A percentile compares a stretch with the other conserved stretches of the same genome.
Conservation (phyloP, 148 eudicot species). For the Fagopyrum homotropicum region DNA sequence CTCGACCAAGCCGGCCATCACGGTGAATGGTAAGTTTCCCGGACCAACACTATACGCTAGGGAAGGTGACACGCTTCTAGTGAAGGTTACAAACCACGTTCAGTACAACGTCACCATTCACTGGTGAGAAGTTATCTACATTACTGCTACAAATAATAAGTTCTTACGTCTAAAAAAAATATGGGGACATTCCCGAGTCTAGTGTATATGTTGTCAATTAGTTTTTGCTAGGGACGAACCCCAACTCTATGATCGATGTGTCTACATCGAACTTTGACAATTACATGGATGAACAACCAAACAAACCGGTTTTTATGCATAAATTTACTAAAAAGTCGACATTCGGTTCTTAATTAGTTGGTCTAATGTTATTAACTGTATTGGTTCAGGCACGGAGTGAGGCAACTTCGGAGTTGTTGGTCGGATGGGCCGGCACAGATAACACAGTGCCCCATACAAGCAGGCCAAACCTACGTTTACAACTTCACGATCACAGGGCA, state of each 20-base stretch:
- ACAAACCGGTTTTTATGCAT: too few species aligned
- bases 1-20: not conserved
- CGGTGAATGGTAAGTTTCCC: not conserved
- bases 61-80: not conserved
- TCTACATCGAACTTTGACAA: too few species aligned
- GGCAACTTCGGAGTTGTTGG: not conserved
- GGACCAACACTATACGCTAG: not conserved
- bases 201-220: too few species aligned
- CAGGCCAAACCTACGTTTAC: conserved; percentile 45
- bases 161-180: too few species aligned
- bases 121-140: not conserved
- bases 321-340: too few species aligned
- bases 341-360: not conserved
- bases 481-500: conserved; percentile 41
- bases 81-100: not conserved
- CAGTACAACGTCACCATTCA: not conserved
- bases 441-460: conserved; percentile 53
- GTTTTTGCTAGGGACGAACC: too few species aligned
- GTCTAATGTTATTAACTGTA: not conserved
- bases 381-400: not conserved
- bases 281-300: too few species aligned
- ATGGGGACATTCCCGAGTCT: too few species aligned
- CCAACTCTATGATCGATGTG: too few species aligned
- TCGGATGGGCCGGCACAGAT: not conserved
- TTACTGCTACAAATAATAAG: too few species aligned